These are phyloP conservation scores for Colletotrichum shisoi DNA, from an alignment of 2,329 filamentous ascomycete species.

Conservation along the genomic window DNA sequence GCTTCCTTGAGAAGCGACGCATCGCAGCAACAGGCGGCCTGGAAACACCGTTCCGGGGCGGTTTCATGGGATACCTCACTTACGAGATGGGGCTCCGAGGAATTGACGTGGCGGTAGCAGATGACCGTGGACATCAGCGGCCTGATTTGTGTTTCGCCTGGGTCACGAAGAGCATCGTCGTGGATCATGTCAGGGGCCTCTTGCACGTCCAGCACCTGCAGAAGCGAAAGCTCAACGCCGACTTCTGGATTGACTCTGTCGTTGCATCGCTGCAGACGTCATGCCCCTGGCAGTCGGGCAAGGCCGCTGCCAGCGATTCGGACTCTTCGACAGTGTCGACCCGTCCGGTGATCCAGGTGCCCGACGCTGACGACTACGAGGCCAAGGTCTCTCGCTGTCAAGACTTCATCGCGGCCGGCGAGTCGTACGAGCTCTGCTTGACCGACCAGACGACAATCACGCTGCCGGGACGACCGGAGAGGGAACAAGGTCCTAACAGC, in stretches of 20 bases:
- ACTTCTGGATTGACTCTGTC: constrained; percentile 47
- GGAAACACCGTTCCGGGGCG: constrained; percentile 74
- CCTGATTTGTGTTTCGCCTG: constrained; percentile 81
- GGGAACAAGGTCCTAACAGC: constrained; percentile 17
- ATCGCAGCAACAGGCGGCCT: constrained; percentile 38
- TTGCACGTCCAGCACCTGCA: constrained; percentile 74
- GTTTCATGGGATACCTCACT: constrained; percentile 83
- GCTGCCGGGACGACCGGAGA: constrained; percentile 43
- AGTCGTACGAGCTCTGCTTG: constrained; percentile 86
- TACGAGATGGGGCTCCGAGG: constrained; percentile 81
- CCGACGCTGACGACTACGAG: constrained; percentile 65
- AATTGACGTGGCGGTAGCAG: constrained; percentile 56
- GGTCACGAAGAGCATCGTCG: constrained; percentile 77
- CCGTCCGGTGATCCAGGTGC: constrained; percentile 49
- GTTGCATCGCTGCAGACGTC: constrained; percentile 48
- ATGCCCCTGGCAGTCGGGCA: constrained; percentile 45
- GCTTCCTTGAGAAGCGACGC: constrained; percentile 51
- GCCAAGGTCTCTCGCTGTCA: constrained; percentile 74
- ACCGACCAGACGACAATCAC: constrained; percentile 76
- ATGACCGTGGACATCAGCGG: constrained; percentile 51
- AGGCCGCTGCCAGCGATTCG: constrained; percentile 12
- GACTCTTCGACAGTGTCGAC: constrained; percentile 28
- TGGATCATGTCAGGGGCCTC: constrained; percentile 72
- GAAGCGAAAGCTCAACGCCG: constrained; percentile 38
- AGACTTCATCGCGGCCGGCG: constrained; percentile 74